These are phyloP conservation scores for Cucumis cinereus DNA, from an alignment of 306 rosid species.

Conservation along the genomic window DNA sequence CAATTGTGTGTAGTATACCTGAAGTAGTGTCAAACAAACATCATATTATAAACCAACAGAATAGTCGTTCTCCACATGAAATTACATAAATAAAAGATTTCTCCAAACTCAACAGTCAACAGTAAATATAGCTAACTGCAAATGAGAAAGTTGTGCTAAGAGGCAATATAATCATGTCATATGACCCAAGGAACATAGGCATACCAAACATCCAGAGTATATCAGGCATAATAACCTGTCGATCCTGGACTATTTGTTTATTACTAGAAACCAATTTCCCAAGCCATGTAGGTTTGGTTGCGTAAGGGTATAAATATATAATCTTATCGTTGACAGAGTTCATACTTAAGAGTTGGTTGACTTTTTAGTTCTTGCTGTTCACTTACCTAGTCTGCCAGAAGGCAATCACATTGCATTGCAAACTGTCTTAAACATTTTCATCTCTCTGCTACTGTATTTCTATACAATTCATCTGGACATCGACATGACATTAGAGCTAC, in stretches of 20 bases:
- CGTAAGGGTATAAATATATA: not conserved
- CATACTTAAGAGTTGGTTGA: not conserved
- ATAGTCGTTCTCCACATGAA: not conserved
- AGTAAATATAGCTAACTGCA: not conserved
- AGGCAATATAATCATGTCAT: not conserved
- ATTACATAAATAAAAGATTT: not conserved
- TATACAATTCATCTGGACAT: not conserved
- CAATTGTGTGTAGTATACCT: conserved; percentile 87
- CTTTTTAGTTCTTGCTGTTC: not conserved
- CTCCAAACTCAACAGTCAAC: not conserved
- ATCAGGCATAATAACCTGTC: not conserved
- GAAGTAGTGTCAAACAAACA: conserved; percentile 12
- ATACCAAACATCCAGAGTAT: not conserved
- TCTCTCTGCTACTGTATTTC: not conserved
- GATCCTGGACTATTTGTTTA: not conserved
- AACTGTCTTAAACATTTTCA: not conserved
- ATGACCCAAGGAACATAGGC: not conserved
- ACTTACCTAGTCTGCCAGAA: not conserved
- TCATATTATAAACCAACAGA: not conserved
- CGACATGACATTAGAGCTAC: not conserved
- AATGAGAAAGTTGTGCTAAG: no score
- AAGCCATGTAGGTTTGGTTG: not conserved
- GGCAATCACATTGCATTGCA: not conserved
- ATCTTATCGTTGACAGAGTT: not conserved
- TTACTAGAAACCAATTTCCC: not conserved